Conservation (phyloP, 2,329 filamentous ascomycete genomes). For the Lojkania enalia region DNA sequence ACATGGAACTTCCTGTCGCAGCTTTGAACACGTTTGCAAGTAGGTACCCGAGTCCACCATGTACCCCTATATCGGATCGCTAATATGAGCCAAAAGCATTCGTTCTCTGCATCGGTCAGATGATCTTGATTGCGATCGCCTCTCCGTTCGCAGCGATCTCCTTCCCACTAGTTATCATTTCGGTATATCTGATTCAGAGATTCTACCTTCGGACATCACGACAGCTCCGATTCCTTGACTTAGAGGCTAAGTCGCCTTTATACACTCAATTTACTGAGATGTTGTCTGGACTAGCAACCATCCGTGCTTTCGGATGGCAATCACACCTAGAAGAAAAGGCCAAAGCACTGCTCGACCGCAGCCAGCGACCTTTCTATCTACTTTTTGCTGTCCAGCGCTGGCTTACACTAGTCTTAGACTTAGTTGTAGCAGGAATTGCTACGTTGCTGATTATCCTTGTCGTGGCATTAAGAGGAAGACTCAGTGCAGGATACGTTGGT, state of each 20-base stretch:
- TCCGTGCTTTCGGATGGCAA: constrained; percentile 58
- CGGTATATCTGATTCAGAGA: constrained; percentile 49
- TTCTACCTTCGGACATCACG: constrained; percentile 54
- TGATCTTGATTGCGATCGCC: constrained; percentile 45
- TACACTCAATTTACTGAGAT: constrained; percentile 59
- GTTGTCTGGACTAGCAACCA: constrained; percentile 52
- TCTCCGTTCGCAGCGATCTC: constrained; percentile 46
- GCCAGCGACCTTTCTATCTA: constrained; percentile 52
- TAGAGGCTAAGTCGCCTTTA: constrained; percentile 55
- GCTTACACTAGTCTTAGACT: constrained; percentile 47
- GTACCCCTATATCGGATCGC: not conserved
- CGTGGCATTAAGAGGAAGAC: constrained; percentile 40
- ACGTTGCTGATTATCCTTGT: constrained; percentile 43
- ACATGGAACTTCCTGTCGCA: constrained; percentile 46
- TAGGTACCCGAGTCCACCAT: too few relatives aligned
- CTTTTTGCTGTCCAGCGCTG: constrained; percentile 52
- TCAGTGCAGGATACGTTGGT: constrained; percentile 56
- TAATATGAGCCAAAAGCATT: too few relatives aligned
- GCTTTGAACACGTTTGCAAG: constrained; percentile 40
- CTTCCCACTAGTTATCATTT: constrained; percentile 44
- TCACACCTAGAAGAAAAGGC: constrained; percentile 44
- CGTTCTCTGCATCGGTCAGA: constrained; percentile 39
- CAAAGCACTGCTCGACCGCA: constrained; percentile 43
- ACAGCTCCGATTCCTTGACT: constrained; percentile 56
- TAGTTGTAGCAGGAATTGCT: constrained; percentile 47